phyloP scores from a whole-genome alignment of 345 rosid genomes.

The Salix brachista region DNA sequence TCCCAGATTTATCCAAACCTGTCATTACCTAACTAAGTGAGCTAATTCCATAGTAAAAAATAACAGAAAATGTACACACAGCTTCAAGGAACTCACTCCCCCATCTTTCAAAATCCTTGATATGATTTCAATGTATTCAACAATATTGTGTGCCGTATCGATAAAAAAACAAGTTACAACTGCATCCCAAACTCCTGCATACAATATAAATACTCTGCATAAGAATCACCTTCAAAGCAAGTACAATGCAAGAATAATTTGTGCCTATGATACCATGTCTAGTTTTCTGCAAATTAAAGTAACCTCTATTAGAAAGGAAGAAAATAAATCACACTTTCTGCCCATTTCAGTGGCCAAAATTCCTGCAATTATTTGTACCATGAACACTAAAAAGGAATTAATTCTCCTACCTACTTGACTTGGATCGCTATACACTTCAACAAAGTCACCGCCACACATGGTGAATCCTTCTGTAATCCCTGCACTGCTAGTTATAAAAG shows the following conservation, averaged over 20 bases:
- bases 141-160: slow-evolving; percentile 89
- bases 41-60: slow-evolving; percentile 13
- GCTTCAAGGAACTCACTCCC: slow-evolving; percentile 54
- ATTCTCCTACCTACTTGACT: slow-evolving; percentile 67
- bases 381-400: not conserved
- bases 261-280: not conserved
- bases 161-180: slow-evolving; percentile 95
- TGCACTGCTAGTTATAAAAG: slow-evolving; percentile 54
- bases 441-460: slow-evolving; percentile 98
- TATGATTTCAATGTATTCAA: slow-evolving; percentile 90
- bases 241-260: not conserved
- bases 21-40: slow-evolving; percentile 17
- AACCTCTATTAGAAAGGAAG: not conserved
- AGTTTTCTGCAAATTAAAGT: not conserved
- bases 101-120: slow-evolving; percentile 88
- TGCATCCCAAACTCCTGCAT: slow-evolving; percentile 92
- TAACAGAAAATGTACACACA: slow-evolving; percentile 9
- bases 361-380: not conserved
- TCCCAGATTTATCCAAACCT: slow-evolving; percentile 98
- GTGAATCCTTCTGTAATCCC: slow-evolving; percentile 98
- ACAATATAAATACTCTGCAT: slow-evolving; percentile 15
- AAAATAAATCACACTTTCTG: not conserved
- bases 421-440: slow-evolving; percentile 85
- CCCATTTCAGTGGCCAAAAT: not conserved
- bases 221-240: slow-evolving; percentile 6